Base-by-base conservation (phyloP, 23 red algal species). In the Chondrus crispus region DNA sequence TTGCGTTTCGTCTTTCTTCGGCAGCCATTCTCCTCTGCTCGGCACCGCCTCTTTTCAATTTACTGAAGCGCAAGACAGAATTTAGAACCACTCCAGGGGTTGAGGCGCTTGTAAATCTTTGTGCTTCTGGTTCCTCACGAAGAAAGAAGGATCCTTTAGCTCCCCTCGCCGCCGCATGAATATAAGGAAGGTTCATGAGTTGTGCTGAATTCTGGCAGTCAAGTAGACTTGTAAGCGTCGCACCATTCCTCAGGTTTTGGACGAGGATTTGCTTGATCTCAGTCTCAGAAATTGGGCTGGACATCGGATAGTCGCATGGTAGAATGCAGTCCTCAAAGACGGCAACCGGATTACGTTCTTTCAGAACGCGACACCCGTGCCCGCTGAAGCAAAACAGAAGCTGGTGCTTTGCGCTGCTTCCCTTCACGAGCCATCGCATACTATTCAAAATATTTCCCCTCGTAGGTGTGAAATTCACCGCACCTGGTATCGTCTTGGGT, bases 351-450 rank as follows among this genome's bases (percentile, higher is more conserved):
- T 19, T 29, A 11, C 19, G 32, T 13, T 62, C 46, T 69, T 68
- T 70, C 13, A 14, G 54, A 14, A 36, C 19, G 36, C 80, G 69
- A 11, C 35, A 22, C 6, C 71, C 69, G 19, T 90, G 72, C 4
- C 87, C 87, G 44, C 74, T 44, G 64, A 64, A 90, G 35, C 51
- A 69, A 44, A 90, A 90, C 20, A 90, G 32, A 37, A 90, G 87
- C 35, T 81, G 42, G 57, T 90, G 71, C 52, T 73, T 73, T 75
- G 46, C 71, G 42, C 30, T 64, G 0, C 49, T 32, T 8, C 73
- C 72, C 30, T 51, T 20, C 19, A 81, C 30, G 11, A 90, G 87
- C 87, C 87, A 90, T 68, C 57, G 64, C 48, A 90, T 63, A 32
- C 71, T 37, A 32, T 62, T 80, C 40, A 79, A 20, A 38, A 90